A percentile compares a stretch with the other conserved stretches of the same genome.
Evolutionary conservation across 2,329 filamentous ascomycete species (phyloP).

Genomic region (Penicillium psychrosexuale): DNA sequence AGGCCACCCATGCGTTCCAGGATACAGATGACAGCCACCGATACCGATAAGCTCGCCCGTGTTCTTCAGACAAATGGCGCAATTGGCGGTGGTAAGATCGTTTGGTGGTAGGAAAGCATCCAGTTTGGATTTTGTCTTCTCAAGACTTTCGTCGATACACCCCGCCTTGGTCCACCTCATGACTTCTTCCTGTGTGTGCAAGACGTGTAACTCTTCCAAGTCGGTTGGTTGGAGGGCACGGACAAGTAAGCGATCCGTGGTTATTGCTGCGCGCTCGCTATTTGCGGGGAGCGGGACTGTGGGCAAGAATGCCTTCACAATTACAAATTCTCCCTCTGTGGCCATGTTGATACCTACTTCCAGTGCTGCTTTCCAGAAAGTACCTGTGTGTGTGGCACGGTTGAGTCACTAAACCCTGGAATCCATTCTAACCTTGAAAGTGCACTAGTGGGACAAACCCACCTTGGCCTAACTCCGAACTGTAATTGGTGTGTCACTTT

Average conservation of each 20-base stretch:
- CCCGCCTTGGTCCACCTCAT: conserved; percentile 12
- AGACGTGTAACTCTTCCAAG: conserved; percentile 8
- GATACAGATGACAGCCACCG: conserved; percentile 13
- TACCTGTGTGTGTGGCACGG: background rate
- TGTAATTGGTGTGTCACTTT: background rate
- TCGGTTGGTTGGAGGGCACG: conserved; percentile 8
- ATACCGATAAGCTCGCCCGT: conserved; percentile 13
- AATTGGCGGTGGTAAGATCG: conserved; percentile 10
- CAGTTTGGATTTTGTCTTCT: conserved; percentile 9
- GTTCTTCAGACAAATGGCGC: conserved; percentile 13
- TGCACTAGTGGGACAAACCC: background rate
- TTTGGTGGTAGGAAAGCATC: conserved; percentile 13
- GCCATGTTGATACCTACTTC: background rate
- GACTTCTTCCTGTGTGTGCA: conserved; percentile 14
- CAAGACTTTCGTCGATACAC: conserved; percentile 8
- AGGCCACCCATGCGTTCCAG: conserved; percentile 11
- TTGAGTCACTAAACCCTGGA: background rate
- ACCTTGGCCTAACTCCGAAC: background rate
- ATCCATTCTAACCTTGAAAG: background rate
- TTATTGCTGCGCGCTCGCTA: conserved; percentile 5
- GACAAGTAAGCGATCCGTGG: conserved; percentile 9
- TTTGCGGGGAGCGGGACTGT: conserved; percentile 10
- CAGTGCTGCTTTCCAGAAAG: background rate
- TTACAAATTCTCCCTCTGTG: background rate
- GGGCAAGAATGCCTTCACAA: conserved; percentile 9